Evolutionary conservation across 2,329 filamentous ascomycete species (phyloP).

Genomic region (Colletotrichum lindemuthianum): DNA sequence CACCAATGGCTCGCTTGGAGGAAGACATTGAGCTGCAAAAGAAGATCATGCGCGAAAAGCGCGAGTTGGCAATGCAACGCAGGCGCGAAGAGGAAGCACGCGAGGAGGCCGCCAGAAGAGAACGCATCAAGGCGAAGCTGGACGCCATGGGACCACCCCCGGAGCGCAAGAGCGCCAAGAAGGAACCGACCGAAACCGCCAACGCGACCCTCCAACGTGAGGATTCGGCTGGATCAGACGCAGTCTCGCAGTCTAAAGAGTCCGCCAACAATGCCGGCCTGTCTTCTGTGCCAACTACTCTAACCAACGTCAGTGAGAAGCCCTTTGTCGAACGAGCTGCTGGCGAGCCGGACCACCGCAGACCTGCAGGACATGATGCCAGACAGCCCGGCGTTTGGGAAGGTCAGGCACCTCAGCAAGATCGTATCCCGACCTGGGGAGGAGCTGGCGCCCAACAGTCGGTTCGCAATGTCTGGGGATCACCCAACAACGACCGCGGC

Average conservation of each 20-base stretch:
- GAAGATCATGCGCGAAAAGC: constrained; percentile 78
- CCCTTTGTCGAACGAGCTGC: constrained; percentile 21
- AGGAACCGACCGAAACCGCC: constrained; percentile 59
- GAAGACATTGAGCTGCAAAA: constrained; percentile 72
- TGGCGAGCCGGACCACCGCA: constrained; percentile 32
- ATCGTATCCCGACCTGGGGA: constrained; percentile 63
- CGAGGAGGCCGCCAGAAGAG: constrained; percentile 77
- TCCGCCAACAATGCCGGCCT: constrained; percentile 18
- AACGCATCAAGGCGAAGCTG: constrained; percentile 77
- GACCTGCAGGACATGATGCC: constrained; percentile 34
- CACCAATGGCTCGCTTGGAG: constrained; percentile 50
- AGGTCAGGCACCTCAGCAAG: constrained; percentile 46
- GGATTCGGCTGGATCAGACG: constrained; percentile 17
- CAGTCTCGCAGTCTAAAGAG: constrained; percentile 21
- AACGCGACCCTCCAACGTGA: constrained; percentile 44
- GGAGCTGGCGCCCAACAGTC: constrained; percentile 51
- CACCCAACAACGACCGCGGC: constrained; percentile 75
- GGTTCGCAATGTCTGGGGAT: constrained; percentile 77
- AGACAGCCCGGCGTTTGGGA: constrained; percentile 40
- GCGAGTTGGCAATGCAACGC: constrained; percentile 75
- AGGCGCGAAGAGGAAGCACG: constrained; percentile 74
- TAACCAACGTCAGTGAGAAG: constrained; percentile 15
- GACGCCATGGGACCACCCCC: constrained; percentile 74
- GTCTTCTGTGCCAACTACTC: constrained; percentile 8
- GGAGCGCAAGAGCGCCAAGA: constrained; percentile 68